Evolutionary conservation across 2,329 filamentous ascomycete species (phyloP).

Genomic region (Nigrograna mackinnonii): DNA sequence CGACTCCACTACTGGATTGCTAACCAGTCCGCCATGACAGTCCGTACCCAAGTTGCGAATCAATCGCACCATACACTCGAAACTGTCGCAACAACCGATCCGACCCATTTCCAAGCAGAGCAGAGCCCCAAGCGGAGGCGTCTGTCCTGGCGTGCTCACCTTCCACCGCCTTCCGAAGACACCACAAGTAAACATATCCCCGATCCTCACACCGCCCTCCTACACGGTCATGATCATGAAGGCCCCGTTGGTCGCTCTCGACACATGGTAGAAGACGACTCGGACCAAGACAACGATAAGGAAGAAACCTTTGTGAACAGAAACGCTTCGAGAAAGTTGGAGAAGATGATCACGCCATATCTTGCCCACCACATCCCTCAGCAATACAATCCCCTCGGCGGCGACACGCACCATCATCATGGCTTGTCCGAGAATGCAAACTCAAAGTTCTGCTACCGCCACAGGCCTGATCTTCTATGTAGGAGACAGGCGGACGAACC

Average conservation of each 20-base stretch:
- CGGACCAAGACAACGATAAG: conserved; percentile 24
- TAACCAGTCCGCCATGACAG: no score
- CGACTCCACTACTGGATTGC: no score
- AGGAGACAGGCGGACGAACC: conserved; percentile 89
- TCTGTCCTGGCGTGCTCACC: conserved; percentile 30
- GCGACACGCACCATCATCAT: conserved; percentile 33
- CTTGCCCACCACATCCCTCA: conserved; percentile 87
- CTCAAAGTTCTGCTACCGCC: conserved; percentile 94
- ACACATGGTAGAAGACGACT: conserved; percentile 24
- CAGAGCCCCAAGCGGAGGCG: conserved; percentile 24
- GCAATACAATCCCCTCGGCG: conserved; percentile 79
- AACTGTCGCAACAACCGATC: conserved; percentile 29
- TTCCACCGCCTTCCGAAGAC: conserved; percentile 10
- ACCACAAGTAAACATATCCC: conserved; percentile 8
- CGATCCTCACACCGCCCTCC: conserved; percentile 36
- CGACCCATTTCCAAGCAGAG: conserved; percentile 13
- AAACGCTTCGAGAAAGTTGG: conserved; percentile 63
- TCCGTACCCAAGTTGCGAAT: not conserved
- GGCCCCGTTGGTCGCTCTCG: conserved; percentile 30
- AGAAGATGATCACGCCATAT: conserved; percentile 83
- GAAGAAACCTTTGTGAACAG: conserved; percentile 28
- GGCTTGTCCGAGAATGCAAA: conserved; percentile 59
- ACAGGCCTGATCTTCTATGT: conserved; percentile 92
- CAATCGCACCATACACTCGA: conserved; percentile 16
- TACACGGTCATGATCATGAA: conserved; percentile 43